phyloP scores from a whole-genome alignment of 2,329 filamentous ascomycete species.

The Pyrenochaeta sp. region DNA sequence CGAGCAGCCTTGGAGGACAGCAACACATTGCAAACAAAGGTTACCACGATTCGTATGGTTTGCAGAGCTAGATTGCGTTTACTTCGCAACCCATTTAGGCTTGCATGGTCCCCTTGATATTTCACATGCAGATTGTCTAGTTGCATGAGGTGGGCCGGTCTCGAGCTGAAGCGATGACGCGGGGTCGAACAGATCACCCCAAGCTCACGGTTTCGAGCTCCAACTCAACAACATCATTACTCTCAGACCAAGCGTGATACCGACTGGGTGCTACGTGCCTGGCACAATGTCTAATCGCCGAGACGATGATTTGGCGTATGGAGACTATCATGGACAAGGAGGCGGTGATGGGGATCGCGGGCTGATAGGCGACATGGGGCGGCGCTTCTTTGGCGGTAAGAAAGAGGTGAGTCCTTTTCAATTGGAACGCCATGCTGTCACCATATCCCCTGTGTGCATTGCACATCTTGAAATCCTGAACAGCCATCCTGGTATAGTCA shows the following conservation, averaged over 20 bases:
- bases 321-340: constrained; percentile 56
- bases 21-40: background rate
- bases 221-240: constrained; percentile 9
- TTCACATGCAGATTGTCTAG: constrained; percentile 6
- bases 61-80: background rate
- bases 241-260: background rate
- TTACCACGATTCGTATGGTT: background rate
- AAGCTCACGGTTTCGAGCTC: constrained; percentile 9
- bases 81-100: background rate
- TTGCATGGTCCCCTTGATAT: background rate
- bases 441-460: constrained; percentile 18
- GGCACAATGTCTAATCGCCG: constrained; percentile 41
- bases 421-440: constrained; percentile 27
- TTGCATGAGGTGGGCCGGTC: constrained; percentile 14
- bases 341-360: constrained; percentile 57
- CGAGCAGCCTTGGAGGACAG: background rate
- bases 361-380: constrained; percentile 62
- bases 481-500: constrained; percentile 15
- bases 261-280: constrained; percentile 21
- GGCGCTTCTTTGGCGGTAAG: constrained; percentile 51
- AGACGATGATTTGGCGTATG: constrained; percentile 65
- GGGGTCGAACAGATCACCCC: constrained; percentile 17
- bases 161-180: constrained; percentile 29
- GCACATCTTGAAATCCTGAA: constrained; percentile 16
- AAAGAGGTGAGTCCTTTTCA: constrained; percentile 39